phyloP scores from a whole-genome alignment of 768 basidiomycete genomes.

The Tricholoma saponaceum region DNA sequence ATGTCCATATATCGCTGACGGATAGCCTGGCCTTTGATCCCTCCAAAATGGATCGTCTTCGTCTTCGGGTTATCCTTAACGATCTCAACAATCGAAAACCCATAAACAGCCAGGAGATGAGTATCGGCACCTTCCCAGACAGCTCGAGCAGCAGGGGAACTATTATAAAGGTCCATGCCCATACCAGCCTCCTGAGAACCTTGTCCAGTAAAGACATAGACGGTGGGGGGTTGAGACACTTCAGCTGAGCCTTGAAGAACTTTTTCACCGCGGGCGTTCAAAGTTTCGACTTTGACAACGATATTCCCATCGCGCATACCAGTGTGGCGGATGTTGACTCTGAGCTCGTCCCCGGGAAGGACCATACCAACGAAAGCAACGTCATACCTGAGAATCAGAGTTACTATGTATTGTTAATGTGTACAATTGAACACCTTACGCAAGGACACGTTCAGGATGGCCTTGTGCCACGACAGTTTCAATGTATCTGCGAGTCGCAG shows the following conservation, averaged over 20 bases:
- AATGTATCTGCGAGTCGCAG: conserved; percentile 87
- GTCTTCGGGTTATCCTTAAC: conserved; percentile 98
- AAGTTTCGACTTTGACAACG: conserved; percentile 83
- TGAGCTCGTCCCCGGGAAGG: conserved; percentile 82
- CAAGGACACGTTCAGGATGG: conserved; percentile 83
- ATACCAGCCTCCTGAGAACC: conserved; percentile 98
- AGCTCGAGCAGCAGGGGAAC: conserved; percentile 88
- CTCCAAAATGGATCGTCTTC: conserved; percentile 98
- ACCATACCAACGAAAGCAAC: conserved; percentile 98
- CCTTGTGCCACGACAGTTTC: conserved; percentile 95
- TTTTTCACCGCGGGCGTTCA: conserved; percentile 83
- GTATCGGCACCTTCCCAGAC: conserved; percentile 97
- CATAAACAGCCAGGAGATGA: conserved; percentile 91
- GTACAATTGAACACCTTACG: conserved; percentile 46
- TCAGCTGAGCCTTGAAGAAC: conserved; percentile 91
- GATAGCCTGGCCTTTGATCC: conserved; percentile 97
- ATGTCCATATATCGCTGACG: conserved; percentile 99
- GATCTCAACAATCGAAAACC: conserved; percentile 98
- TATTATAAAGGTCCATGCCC: conserved; percentile 98
- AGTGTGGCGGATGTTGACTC: conserved; percentile 82
- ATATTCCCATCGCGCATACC: conserved; percentile 94
- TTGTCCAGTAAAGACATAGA: conserved; percentile 98
- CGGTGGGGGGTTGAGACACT: conserved; percentile 87
- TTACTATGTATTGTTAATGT: conserved; percentile 3
- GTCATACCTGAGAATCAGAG: conserved; percentile 58